Evolutionary conservation across 352 stramenopile genomes (phyloP).

Genomic region (Phytophthora megakarya): DNA sequence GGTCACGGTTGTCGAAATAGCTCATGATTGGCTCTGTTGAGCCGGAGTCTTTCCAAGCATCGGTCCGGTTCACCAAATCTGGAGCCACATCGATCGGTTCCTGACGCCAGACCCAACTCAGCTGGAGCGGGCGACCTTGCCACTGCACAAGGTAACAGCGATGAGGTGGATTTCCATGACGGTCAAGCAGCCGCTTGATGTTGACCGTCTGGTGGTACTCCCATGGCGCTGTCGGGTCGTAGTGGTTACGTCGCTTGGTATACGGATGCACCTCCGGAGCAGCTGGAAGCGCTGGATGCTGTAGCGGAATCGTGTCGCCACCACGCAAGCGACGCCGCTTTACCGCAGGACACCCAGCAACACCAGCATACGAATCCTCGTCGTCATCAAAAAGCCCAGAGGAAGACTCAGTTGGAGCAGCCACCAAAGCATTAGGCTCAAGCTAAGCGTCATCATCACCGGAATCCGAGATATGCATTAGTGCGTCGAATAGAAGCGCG

Average conservation of each 20-base stretch:
- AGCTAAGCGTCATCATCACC: too few species aligned
- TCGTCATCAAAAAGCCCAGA: too few species aligned
- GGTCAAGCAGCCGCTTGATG: slow-evolving; percentile 1
- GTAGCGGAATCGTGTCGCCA: too few species aligned
- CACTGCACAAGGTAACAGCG: slow-evolving; percentile 12
- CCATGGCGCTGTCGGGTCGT: slow-evolving; percentile 1
- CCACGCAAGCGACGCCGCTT: too few species aligned
- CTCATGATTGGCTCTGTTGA: neutral
- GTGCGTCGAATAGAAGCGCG: too few species aligned
- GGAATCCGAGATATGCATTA: too few species aligned
- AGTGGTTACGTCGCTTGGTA: slow-evolving; percentile 16
- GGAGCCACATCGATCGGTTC: neutral
- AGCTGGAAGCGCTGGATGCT: too few species aligned
- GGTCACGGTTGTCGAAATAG: neutral
- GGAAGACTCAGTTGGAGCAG: too few species aligned
- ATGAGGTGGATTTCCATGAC: neutral
- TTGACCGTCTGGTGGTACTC: neutral
- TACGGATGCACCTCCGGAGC: too few species aligned
- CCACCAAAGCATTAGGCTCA: too few species aligned
- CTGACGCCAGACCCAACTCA: slow-evolving; percentile 17
- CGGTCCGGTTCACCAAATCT: neutral
- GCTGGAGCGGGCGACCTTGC: neutral
- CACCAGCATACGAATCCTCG: too few species aligned
- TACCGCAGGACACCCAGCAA: too few species aligned
- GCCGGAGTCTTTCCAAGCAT: neutral